Conservation (phyloP, 2,329 filamentous ascomycete genomes). For the Nemania diffusa region DNA sequence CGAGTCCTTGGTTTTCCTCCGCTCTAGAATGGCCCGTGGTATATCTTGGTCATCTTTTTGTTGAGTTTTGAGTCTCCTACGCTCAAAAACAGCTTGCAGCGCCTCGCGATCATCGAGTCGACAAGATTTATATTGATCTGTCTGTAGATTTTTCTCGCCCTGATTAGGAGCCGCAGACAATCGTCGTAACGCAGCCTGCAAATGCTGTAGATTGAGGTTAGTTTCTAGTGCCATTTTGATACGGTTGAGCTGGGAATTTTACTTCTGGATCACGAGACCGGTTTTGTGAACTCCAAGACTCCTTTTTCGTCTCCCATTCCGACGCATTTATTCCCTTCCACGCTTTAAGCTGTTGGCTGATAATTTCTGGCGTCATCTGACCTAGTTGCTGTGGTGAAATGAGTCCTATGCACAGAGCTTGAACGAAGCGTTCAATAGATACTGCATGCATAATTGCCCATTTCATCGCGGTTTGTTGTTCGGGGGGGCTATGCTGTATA, state of each 20-base stretch:
- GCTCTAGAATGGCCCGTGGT: slow-evolving; percentile 37
- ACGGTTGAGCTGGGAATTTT: slow-evolving; percentile 29
- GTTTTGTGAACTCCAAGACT: slow-evolving; percentile 11
- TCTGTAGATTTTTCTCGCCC: slow-evolving; percentile 5
- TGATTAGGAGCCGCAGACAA: slow-evolving; percentile 29
- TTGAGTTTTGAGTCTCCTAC: slow-evolving; percentile 33
- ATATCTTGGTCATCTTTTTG: slow-evolving; percentile 33
- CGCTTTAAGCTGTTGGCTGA: slow-evolving; percentile 14
- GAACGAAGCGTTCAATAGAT: slow-evolving; percentile 38
- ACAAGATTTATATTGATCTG: slow-evolving; percentile 39
- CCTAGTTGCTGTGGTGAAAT: slow-evolving; percentile 37
- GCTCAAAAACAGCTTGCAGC: slow-evolving; percentile 36
- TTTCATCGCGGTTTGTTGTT: slow-evolving; percentile 26
- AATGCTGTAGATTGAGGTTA: slow-evolving; percentile 40
- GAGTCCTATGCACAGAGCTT: slow-evolving; percentile 37
- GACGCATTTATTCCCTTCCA: slow-evolving; percentile 28
- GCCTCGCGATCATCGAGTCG: slow-evolving; percentile 44
- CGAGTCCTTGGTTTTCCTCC: slow-evolving; percentile 38
- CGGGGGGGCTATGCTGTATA: slow-evolving; percentile 5
- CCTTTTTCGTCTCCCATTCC: slow-evolving; percentile 37
- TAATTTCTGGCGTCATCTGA: slow-evolving; percentile 30
- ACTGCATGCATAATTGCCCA: slow-evolving; percentile 40
- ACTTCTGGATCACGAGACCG: slow-evolving; percentile 40
- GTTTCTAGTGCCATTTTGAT: slow-evolving; percentile 25
- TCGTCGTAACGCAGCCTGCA: slow-evolving; percentile 36